Evolutionary conservation across 257 asterid species (phyloP).

Genomic region (Anisodus acutangulus): DNA sequence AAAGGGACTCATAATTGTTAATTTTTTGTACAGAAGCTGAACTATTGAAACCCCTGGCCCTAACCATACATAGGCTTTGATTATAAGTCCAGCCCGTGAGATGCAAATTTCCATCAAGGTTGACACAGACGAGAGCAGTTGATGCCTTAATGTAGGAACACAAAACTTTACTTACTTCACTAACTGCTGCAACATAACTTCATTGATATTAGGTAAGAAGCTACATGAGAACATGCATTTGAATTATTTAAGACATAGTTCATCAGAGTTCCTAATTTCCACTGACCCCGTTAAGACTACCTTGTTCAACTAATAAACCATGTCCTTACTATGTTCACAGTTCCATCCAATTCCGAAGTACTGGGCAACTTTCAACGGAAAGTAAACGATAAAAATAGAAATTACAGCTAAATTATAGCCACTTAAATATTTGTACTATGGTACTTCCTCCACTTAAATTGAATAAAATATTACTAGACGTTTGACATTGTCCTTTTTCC

Average conservation of each 20-base stretch:
- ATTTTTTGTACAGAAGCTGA: neutral
- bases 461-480: neutral
- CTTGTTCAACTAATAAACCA: neutral
- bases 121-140: neutral
- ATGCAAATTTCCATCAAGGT: neutral
- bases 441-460: neutral
- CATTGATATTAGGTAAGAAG: neutral
- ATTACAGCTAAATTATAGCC: neutral
- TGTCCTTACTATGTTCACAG: neutral
- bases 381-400: neutral
- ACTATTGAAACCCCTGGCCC: neutral
- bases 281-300: neutral
- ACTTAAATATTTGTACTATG: neutral
- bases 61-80: neutral
- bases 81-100: neutral
- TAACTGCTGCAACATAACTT: slow-evolving; percentile 8
- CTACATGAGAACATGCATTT: neutral
- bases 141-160: neutral
- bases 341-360: neutral
- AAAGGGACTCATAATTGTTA: neutral
- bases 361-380: neutral
- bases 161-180: neutral
- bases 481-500: neutral
- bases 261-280: neutral
- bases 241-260: neutral